These are phyloP conservation scores for Hypericum perforatum DNA, from an alignment of 345 rosid genomes.

Conservation along the genomic window DNA sequence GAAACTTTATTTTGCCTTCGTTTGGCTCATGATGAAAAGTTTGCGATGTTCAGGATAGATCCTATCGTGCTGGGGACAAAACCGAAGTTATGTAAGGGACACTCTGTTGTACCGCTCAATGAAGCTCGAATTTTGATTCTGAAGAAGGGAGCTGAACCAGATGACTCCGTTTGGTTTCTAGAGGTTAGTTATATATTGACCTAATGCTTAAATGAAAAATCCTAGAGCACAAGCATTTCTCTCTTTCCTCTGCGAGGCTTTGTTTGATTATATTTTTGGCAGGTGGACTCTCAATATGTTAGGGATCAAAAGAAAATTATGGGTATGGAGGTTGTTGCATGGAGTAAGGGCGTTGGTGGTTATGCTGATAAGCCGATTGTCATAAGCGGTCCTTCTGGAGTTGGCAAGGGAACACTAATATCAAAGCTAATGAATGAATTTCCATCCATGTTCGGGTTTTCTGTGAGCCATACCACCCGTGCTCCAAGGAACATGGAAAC, in stretches of 20 bases:
- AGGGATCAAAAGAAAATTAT: slow-evolving; percentile 35
- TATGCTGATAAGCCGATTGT: slow-evolving; percentile 59
- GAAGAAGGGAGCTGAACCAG: slow-evolving; percentile 51
- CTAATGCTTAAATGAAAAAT: too few species aligned
- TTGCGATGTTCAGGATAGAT: slow-evolving; percentile 35
- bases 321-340: slow-evolving; percentile 65
- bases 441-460: slow-evolving; percentile 74
- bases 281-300: slow-evolving; percentile 68
- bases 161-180: slow-evolving; percentile 84
- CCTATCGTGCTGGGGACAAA: slow-evolving; percentile 58
- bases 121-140: slow-evolving; percentile 62
- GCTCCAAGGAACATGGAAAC: slow-evolving; percentile 60
- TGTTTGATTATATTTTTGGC: slow-evolving; percentile 6
- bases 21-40: slow-evolving; percentile 11
- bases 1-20: slow-evolving; percentile 8
- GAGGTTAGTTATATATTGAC: slow-evolving; percentile 45
- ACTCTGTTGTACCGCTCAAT: slow-evolving; percentile 43
- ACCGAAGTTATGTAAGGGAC: slow-evolving; percentile 54
- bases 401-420: slow-evolving; percentile 81
- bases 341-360: slow-evolving; percentile 76
- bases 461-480: slow-evolving; percentile 87
- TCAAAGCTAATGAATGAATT: slow-evolving; percentile 70
- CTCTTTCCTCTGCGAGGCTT: neutral
- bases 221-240: too few species aligned
- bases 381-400: slow-evolving; percentile 90